Evolutionary conservation across 208 protist species (phyloP).

Genomic region (Endotrypanum monterogeii): DNA sequence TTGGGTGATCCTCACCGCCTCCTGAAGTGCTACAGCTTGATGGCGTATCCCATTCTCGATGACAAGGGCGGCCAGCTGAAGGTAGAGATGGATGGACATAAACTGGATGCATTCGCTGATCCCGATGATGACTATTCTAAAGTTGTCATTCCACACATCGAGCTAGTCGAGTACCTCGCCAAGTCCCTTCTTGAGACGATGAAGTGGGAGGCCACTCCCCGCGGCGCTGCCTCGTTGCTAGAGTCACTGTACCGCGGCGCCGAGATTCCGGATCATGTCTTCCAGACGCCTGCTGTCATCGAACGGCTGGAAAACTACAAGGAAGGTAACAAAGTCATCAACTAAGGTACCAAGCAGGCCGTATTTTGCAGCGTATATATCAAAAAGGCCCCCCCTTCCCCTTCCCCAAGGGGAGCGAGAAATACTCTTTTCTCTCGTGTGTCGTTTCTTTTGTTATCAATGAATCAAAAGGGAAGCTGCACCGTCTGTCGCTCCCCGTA

Average conservation of each 20-base stretch:
- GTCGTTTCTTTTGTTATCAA: constrained; percentile 14
- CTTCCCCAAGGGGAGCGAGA: neutral
- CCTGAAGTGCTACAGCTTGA: constrained; percentile 90
- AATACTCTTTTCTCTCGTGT: constrained; percentile 8
- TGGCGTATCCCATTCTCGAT: constrained; percentile 90
- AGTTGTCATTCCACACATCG: constrained; percentile 89
- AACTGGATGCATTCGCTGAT: constrained; percentile 87
- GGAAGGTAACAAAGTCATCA: constrained; percentile 75
- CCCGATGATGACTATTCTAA: constrained; percentile 92
- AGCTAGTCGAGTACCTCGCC: constrained; percentile 86
- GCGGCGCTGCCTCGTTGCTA: constrained; percentile 83
- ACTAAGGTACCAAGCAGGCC: constrained; percentile 27
- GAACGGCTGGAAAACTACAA: constrained; percentile 81
- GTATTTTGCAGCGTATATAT: constrained; percentile 1
- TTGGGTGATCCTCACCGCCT: constrained; percentile 89
- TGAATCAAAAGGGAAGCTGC: neutral
- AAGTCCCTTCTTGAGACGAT: constrained; percentile 88
- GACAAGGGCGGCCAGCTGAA: constrained; percentile 88
- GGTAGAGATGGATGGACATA: constrained; percentile 83
- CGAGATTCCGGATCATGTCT: constrained; percentile 90
- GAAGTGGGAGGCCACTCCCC: constrained; percentile 89
- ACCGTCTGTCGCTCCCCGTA: constrained; percentile 3
- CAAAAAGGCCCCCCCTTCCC: too few relatives aligned
- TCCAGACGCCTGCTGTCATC: constrained; percentile 89
- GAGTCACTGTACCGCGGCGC: constrained; percentile 91